A percentile compares a stretch with the other conserved stretches of the same genome.
Evolutionary conservation across 176 grass and related monocot genomes (phyloP).

Genomic region (Ananas comosus): DNA sequence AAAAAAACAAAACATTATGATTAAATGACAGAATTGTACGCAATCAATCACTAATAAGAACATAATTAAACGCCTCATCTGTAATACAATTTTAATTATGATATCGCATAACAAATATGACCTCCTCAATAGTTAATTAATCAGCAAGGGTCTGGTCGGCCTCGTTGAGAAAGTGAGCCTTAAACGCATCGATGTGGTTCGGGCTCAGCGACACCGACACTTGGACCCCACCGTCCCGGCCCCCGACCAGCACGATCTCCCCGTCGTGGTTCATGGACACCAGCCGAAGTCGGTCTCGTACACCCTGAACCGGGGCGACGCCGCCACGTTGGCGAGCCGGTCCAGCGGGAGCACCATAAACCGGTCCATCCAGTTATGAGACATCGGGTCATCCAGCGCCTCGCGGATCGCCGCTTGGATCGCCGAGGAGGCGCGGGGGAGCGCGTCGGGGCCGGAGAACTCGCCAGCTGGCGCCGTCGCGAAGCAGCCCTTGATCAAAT

Average conservation of each 20-base stretch:
- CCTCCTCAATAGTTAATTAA: too few relatives aligned
- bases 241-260: neutral
- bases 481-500: slow-evolving; percentile 12
- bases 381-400: slow-evolving; percentile 17
- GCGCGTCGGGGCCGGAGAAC: neutral
- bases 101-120: too few relatives aligned
- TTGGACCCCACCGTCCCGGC: neutral
- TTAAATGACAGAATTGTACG: too few relatives aligned
- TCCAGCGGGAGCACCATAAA: accelerated
- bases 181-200: neutral
- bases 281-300: slow-evolving; percentile 38
- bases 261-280: neutral
- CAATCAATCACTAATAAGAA: too few relatives aligned
- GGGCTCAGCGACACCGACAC: neutral
- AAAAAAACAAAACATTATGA: too few relatives aligned
- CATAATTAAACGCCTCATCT: too few relatives aligned
- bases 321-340: slow-evolving; percentile 12
- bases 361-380: slow-evolving; percentile 3
- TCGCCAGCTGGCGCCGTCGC: slow-evolving; percentile 3
- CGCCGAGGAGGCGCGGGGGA: slow-evolving; percentile 7
- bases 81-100: too few relatives aligned
- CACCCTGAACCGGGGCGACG: slow-evolving; percentile 27
- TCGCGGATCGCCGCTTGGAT: slow-evolving; percentile 16
- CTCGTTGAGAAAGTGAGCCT: neutral
- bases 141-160: too few relatives aligned